Percentiles rank a stretch among this genome's conserved stretches.
Conservation (phyloP, 805 yeast genomes). For the Nakazawaea laoshanensis region DNA sequence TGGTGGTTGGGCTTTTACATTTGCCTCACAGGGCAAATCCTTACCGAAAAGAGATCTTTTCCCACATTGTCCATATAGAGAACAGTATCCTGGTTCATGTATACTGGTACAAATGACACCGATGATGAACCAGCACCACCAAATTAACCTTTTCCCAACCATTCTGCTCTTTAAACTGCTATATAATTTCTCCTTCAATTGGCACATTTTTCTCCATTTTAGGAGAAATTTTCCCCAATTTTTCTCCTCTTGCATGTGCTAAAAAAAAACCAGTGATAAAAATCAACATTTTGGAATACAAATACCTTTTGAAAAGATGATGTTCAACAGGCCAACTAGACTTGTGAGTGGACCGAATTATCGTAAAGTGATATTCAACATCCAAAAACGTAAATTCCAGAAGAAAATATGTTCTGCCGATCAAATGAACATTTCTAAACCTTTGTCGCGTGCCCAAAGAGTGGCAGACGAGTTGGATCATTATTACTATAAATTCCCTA, state of each 20-base stretch:
- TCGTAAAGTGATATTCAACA: conserved; percentile 4
- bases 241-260: not conserved
- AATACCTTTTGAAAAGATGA: no score
- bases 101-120: conserved; percentile 11
- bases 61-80: conserved; percentile 66
- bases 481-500: conserved; percentile 36
- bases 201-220: not conserved
- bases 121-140: no score
- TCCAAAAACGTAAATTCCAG: conserved; percentile 10
- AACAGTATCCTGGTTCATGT: conserved; percentile 39
- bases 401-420: conserved; percentile 7
- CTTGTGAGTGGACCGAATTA: not conserved
- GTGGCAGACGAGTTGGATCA: conserved; percentile 9
- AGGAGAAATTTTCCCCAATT: not conserved
- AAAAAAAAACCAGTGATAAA: not conserved
- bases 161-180: no score
- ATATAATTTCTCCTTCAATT: no score
- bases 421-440: conserved; percentile 11
- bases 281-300: no score
- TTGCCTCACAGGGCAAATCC: conserved; percentile 70
- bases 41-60: conserved; percentile 71
- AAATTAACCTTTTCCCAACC: no score
- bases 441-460: conserved; percentile 9
- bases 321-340: conserved; percentile 3
- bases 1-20: conserved; percentile 39